Evolutionary conservation across 768 basidiomycete genomes (phyloP).

Genomic region (Leccinum variicolor): DNA sequence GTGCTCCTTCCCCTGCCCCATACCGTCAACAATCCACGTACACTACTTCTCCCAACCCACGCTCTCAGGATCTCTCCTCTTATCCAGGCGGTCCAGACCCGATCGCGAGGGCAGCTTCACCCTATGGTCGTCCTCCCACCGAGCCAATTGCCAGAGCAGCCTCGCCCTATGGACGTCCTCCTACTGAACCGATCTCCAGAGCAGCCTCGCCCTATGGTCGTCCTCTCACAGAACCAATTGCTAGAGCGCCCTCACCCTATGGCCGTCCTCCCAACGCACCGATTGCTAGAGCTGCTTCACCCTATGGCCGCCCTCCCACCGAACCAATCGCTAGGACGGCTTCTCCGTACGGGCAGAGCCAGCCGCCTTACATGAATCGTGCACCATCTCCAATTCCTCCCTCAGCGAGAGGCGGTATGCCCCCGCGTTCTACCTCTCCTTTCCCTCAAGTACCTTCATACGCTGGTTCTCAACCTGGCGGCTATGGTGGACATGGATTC

Average conservation of each 20-base stretch:
- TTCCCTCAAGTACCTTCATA: conserved; percentile 32
- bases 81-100: conserved; percentile 38
- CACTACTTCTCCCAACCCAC: conserved; percentile 45
- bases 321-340: conserved; percentile 40
- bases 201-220: conserved; percentile 33
- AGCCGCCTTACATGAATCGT: conserved; percentile 26
- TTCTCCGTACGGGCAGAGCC: conserved; percentile 29
- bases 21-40: conserved; percentile 33
- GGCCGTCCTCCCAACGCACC: conserved; percentile 36
- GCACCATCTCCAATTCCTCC: conserved; percentile 31
- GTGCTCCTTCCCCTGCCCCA: conserved; percentile 31
- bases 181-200: conserved; percentile 38
- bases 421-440: conserved; percentile 28
- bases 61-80: conserved; percentile 42
- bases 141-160: conserved; percentile 22
- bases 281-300: conserved; percentile 34
- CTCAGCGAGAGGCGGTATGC: conserved; percentile 10
- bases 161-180: conserved; percentile 32
- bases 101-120: conserved; percentile 31
- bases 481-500: conserved; percentile 60
- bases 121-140: conserved; percentile 30
- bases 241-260: conserved; percentile 29
- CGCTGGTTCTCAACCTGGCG: conserved; percentile 23
- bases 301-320: conserved; percentile 33
- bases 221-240: conserved; percentile 36